These are phyloP conservation scores for Lagenaria siceraria DNA, from an alignment of 306 rosid genomes.

Conservation along the genomic window DNA sequence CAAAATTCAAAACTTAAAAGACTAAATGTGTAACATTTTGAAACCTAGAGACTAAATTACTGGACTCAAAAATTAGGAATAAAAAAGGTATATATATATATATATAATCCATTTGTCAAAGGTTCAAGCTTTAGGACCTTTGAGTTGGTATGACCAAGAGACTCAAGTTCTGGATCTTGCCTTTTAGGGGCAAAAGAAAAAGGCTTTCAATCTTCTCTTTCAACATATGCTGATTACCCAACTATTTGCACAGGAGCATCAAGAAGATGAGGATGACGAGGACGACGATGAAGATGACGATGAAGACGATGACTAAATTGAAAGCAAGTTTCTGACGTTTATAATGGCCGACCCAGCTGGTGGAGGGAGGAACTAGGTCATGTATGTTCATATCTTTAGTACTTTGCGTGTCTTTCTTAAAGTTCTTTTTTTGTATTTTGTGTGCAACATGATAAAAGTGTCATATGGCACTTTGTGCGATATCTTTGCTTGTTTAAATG, in stretches of 20 bases:
- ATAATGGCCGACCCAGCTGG: not conserved
- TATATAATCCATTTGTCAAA: no score
- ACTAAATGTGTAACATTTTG: no score
- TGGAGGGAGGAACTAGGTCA: not conserved
- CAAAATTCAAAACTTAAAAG: no score
- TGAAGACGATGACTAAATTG: not conserved
- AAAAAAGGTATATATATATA: no score
- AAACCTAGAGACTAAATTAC: no score
- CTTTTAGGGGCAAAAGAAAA: no score
- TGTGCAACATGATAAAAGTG: not conserved
- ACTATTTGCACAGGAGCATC: not conserved
- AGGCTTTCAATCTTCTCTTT: no score
- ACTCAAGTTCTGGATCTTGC: no score
- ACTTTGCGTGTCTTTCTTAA: not conserved
- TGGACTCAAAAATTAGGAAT: no score
- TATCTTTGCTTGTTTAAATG: not conserved
- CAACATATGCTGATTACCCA: not conserved
- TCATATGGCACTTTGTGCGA: not conserved
- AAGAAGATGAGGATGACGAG: not conserved
- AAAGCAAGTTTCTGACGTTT: not conserved
- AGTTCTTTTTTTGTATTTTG: not conserved
- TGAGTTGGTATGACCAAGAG: no score
- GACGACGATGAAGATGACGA: not conserved
- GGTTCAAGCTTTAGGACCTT: no score
- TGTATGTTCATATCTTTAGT: not conserved